Evolutionary conservation across 2,329 filamentous ascomycete species (phyloP), one percentile per base, ranked within the genome.

Genomic region (Fusarium torulosum): DNA sequence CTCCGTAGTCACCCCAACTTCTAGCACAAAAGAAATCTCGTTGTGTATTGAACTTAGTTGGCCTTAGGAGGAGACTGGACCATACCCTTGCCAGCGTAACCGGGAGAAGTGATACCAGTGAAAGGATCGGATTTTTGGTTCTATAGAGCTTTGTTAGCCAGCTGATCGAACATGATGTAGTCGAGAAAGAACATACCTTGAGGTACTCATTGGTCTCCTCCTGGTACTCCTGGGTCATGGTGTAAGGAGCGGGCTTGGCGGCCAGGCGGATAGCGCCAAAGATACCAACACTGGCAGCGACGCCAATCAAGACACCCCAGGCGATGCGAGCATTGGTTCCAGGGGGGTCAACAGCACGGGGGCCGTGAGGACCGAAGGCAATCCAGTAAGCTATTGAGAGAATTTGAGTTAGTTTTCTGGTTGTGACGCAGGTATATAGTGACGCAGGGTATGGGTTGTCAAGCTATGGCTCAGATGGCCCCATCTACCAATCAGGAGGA

Each of bases 151-250:
- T 35, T 55, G 67, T 72, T 60, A 75, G 70, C 41, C 19, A 17
- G 15, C 6, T 40, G 42, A 23, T 47, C 23, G 35, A 6, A 31
- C 19, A 35, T 19, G 21, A 53, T 6, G n/a, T 35, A 17, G 21
- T 20, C 19, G 23, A 3, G 19, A 31, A 19, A 44, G 6, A 35
- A 62, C 70, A 47, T 84, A 97, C 95, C 88, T 90, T 94, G 80
- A 97, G 86, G 82, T 92, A 96, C 85, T 97, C 96, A 83, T 99
- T 97, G 73, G 90, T 87, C 74, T 91, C 91, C 85, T 98, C 94
- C 85, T 99, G 93, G 89, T 92, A 98, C 83, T 99, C 96, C 86
- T 93, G 92, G 84, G 86, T 95, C 94, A 99, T 97, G 76, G 95
- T 97, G 80, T 85, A 84, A 72, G 96, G 96, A 67, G 87, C 77